phyloP scores from a whole-genome alignment of 1,284 basidiomycete genomes.

The Jaminaea rosea region DNA sequence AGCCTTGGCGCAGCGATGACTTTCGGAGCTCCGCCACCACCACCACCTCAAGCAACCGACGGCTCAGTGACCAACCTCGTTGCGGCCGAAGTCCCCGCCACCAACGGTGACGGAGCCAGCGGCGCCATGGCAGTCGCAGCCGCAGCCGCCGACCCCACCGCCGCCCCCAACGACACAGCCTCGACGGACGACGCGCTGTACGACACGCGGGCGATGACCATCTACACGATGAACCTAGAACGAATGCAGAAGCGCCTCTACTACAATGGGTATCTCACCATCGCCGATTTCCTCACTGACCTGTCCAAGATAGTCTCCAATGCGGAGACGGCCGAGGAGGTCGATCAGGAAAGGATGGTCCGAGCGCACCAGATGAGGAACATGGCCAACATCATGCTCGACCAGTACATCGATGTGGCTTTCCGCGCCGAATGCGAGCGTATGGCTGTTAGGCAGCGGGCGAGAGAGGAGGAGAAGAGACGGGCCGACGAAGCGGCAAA shows the following conservation, averaged over 20 bases:
- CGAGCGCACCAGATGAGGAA: constrained; percentile 84
- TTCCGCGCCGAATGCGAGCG: constrained; percentile 77
- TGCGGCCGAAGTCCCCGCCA: neutral
- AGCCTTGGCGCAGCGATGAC: neutral
- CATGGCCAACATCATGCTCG: constrained; percentile 73
- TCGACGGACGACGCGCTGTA: constrained; percentile 12
- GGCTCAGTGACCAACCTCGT: too few species aligned
- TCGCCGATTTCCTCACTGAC: constrained; percentile 77
- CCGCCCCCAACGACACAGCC: too few species aligned
- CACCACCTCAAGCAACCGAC: too few species aligned
- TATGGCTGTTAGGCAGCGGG: constrained; percentile 71
- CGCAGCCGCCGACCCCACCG: neutral
- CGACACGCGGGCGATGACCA: constrained; percentile 28
- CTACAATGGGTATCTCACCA: constrained; percentile 76
- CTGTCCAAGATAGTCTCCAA: constrained; percentile 82
- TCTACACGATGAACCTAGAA: constrained; percentile 57
- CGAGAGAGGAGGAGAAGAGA: constrained; percentile 50
- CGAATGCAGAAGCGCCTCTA: constrained; percentile 79
- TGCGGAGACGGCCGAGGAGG: constrained; percentile 54
- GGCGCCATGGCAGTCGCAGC: neutral
- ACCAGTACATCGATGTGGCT: constrained; percentile 70
- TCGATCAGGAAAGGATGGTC: constrained; percentile 64
- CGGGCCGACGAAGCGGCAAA: constrained; percentile 57
- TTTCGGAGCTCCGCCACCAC: neutral
- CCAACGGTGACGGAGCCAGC: neutral